These are phyloP conservation scores for Coriolopsis trogii DNA, from an alignment of 1,284 basidiomycete species.

Conservation along the genomic window DNA sequence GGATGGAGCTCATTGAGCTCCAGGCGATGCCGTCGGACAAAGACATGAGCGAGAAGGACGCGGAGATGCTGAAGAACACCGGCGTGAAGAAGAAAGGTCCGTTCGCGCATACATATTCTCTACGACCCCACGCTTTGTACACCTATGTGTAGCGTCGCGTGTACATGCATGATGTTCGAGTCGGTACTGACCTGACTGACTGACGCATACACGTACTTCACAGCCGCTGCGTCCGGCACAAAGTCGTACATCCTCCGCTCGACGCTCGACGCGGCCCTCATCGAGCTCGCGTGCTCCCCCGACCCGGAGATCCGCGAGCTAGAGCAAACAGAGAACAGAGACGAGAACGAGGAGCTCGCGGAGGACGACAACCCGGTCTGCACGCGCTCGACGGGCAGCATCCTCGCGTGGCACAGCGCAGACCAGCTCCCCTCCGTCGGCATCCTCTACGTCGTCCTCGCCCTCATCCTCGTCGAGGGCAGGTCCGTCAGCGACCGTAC, in stretches of 20 bases:
- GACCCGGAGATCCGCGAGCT: conserved; percentile 60
- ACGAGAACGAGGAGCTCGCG: conserved; percentile 52
- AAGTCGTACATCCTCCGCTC: conserved; percentile 75
- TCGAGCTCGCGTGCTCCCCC: conserved; percentile 57
- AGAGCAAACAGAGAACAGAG: conserved; percentile 49
- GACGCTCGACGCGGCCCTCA: conserved; percentile 47
- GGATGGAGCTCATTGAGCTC: conserved; percentile 78
- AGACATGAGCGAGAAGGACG: conserved; percentile 40
- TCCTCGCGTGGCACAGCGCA: conserved; percentile 66
- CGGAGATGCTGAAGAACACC: conserved; percentile 49
- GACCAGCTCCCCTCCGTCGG: conserved; percentile 69
- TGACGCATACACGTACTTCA: too few relatives aligned
- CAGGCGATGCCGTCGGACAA: conserved; percentile 56
- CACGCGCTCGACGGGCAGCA: conserved; percentile 55
- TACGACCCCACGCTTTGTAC: neutral
- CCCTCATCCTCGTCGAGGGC: conserved; percentile 73
- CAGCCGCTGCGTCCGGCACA: conserved; percentile 58
- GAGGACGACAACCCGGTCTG: conserved; percentile 41
- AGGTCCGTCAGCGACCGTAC: conserved; percentile 66
- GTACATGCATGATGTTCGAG: too few relatives aligned
- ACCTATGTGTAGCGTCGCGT: too few relatives aligned
- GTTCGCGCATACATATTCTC: neutral
- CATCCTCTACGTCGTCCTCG: conserved; percentile 69
- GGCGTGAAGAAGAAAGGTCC: conserved; percentile 59
- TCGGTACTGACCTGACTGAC: too few relatives aligned